Evolutionary conservation across 2,329 filamentous ascomycete species (phyloP), one percentile per base, ranked within the genome.

Genomic region (Sporothrix brunneoviolacea): DNA sequence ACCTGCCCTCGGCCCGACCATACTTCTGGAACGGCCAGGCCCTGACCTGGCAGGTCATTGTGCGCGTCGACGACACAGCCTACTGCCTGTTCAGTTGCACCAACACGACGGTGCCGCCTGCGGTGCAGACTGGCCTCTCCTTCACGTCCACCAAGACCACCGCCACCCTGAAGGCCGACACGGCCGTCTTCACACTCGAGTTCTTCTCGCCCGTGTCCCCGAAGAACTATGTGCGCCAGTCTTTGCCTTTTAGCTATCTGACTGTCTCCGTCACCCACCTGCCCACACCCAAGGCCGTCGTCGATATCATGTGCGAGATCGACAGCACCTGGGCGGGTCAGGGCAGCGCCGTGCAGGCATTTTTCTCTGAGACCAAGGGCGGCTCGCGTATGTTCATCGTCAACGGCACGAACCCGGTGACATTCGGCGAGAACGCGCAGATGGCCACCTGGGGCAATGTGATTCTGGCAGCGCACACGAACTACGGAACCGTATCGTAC

Each of bases 151-250:
- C 65, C 2, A 60, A 64, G 44, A 65, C 63, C 1, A 54, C 60
- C 13, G 59, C 66, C 44, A 54, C 54, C 13, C 40, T 65, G 7
- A 50, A 49, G 39, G 63, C 62, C 5, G 62, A 59, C 8, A 22
- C 48, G 13, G 58, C 58, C 4, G 56, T 53, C 2, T 58, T 66
- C 36, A 58, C 53, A 0, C 56, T 67, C 35, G 64, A 65, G 53
- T 68, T 66, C 54, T 65, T 67, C 54, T 65, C 62, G 3, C 65
- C 65, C 1, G 61, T 68, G 3, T 59, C 59, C 4, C 57, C 60
- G 0, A 54, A 55, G n/a, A 59, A 67, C 47, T 66, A 64, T 50
- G 47, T 60, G 13, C 55, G 62, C 12, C 64, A 67, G 49, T 65
- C 62, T 8, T 53, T 68, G n/a, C 65, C 64, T 21, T 67, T 64